phyloP scores from a whole-genome alignment of 768 basidiomycete species.

The Boletellus ananas region DNA sequence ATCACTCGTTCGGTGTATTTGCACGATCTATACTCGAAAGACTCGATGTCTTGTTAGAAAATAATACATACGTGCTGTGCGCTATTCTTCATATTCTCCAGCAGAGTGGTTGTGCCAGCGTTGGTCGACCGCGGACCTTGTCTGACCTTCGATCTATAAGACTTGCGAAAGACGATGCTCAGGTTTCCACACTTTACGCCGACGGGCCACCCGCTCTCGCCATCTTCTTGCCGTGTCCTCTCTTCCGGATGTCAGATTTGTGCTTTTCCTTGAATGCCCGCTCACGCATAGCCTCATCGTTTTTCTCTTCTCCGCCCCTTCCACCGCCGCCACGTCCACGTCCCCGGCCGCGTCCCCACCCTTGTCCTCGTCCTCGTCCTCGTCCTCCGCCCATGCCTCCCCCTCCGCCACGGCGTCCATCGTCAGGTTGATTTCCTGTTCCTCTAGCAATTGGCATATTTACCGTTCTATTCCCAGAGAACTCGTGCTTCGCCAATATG shows the following conservation, averaged over 20 bases:
- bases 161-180: no score
- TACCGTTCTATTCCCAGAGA: slow-evolving; percentile 54
- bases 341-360: slow-evolving; percentile 38
- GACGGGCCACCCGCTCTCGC: slow-evolving; percentile 51
- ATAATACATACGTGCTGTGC: no score
- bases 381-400: slow-evolving; percentile 29
- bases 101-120: no score
- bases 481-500: slow-evolving; percentile 73
- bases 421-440: slow-evolving; percentile 3
- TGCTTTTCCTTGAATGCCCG: slow-evolving; percentile 75
- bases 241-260: slow-evolving; percentile 76
- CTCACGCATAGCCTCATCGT: slow-evolving; percentile 43
- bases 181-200: slow-evolving; percentile 1
- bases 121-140: no score
- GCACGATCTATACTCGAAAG: no score
- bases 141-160: no score
- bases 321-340: slow-evolving; percentile 33
- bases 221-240: slow-evolving; percentile 92
- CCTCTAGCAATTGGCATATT: neutral
- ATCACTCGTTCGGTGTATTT: no score
- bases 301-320: slow-evolving; percentile 37
- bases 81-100: no score
- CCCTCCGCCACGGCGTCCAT: slow-evolving; percentile 13
- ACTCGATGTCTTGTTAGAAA: no score
- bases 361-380: slow-evolving; percentile 40